Evolutionary conservation across 31 red algal species (phyloP), one percentile per base, ranked within the genome.

Genomic region (Asparagopsis taxiformis): DNA sequence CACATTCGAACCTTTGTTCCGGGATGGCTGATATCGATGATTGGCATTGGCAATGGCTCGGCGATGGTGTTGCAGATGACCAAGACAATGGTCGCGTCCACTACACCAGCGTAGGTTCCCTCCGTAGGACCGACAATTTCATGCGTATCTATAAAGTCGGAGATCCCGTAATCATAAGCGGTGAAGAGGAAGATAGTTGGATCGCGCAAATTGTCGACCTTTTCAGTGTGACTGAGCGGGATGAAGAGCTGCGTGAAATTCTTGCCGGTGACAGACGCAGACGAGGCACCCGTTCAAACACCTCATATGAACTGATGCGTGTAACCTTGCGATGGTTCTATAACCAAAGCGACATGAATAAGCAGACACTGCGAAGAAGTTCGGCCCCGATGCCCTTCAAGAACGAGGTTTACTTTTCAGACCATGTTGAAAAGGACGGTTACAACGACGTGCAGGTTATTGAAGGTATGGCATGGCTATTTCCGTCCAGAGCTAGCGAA

Each of bases 361-460:
- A 67, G 37, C 33, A 67, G 15, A 67, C 63, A 24, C 22, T 83
- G 20, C 51, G 55, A 62, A 52, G 57, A 7, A 34, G 37, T 16
- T 51, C 31, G 3, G 56, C 35, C 33, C 81, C 81, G 3, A 69
- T 75, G 48, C 16, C 38, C 33, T 48, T 51, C 11, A 22, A 70
- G 25, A 41, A 73, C 38, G 81, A 85, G 39, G 52, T 85, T 62
- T 85, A 72, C 30, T 85, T 69, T 22, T 75, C 70, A 0, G 81
- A 85, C 67, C 63, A 75, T 31, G 70, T 85, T 29, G 81, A 85
- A 68, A 59, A 52, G 31, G 43, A 62, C 59, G 81, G 81, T 31
- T 85, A 48, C 70, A 85, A 85, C 48, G 59, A 59, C 34, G 62
- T 85, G 10, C 53, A 69, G 22, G 81, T 85, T 32, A 85, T 85